Conservation (phyloP, 495 filamentous ascomycete species). For the Penicillium samsonianum region DNA sequence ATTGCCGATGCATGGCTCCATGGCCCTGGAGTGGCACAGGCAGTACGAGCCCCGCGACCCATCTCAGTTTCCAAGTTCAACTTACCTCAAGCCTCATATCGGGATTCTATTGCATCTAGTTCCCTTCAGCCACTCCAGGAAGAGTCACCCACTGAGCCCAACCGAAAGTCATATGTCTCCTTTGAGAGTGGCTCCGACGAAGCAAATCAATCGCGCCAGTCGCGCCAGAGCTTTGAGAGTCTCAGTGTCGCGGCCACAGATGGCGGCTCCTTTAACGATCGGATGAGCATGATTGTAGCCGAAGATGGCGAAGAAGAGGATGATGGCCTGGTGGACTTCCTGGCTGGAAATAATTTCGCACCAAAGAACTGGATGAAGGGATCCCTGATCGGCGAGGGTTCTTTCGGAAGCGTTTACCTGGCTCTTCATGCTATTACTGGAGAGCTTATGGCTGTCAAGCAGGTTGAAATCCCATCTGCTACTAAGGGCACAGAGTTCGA, state of each 20-base stretch:
- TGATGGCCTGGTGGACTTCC: constrained; percentile 74
- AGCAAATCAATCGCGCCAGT: constrained; percentile 59
- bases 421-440: constrained; percentile 97
- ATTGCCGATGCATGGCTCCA: constrained; percentile 93
- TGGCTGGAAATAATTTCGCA: constrained; percentile 90
- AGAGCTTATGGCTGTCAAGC: constrained; percentile 97
- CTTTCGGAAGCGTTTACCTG: constrained; percentile 94
- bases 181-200: constrained; percentile 89
- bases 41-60: constrained; percentile 53
- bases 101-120: constrained; percentile 84
- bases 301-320: constrained; percentile 88
- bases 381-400: constrained; percentile 92
- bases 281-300: constrained; percentile 59
- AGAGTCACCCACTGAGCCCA: constrained; percentile 84
- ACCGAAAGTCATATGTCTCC: constrained; percentile 94
- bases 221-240: constrained; percentile 74
- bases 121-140: constrained; percentile 88
- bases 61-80: constrained; percentile 64
- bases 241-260: constrained; percentile 67
- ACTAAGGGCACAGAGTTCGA: constrained; percentile 78
- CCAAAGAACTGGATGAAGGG: constrained; percentile 99
- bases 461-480: constrained; percentile 88
- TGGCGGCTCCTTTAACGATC: constrained; percentile 68
- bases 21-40: constrained; percentile 48
- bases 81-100: constrained; percentile 61